Evolutionary conservation across 805 yeast species (phyloP).

Genomic region (Yamadazyma sp.): DNA sequence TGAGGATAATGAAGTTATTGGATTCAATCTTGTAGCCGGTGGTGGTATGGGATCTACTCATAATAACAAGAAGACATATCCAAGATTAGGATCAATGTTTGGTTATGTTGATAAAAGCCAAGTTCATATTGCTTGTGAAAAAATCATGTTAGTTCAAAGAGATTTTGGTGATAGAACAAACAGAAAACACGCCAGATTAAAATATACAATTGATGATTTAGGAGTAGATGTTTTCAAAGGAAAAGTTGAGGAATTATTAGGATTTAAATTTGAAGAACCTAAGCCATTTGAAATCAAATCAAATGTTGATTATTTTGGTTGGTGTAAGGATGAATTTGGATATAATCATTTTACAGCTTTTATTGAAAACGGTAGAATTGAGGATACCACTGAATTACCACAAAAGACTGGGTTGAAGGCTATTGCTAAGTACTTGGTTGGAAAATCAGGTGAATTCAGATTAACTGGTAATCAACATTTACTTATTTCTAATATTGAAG

Average conservation of each 20-base stretch:
- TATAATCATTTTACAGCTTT: constrained; percentile 88
- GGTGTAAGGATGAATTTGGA: constrained; percentile 85
- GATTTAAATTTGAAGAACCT: constrained; percentile 67
- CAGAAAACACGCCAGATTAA: constrained; percentile 96
- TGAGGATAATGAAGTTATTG: constrained; percentile 61
- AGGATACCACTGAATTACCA: constrained; percentile 84
- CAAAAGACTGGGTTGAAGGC: constrained; percentile 83
- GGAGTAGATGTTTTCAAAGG: constrained; percentile 80
- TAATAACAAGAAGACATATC: constrained; percentile 94
- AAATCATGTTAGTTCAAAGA: constrained; percentile 90
- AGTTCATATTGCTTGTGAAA: constrained; percentile 78
- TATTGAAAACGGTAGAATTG: constrained; percentile 95
- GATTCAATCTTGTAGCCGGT: constrained; percentile 88
- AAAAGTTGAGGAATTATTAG: constrained; percentile 82
- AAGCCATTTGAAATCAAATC: constrained; percentile 75
- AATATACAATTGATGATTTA: constrained; percentile 93
- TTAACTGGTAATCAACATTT: constrained; percentile 96
- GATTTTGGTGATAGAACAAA: constrained; percentile 93
- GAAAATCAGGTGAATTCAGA: constrained; percentile 78
- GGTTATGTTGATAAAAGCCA: constrained; percentile 73
- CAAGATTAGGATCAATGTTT: constrained; percentile 85
- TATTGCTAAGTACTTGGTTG: constrained; percentile 68
- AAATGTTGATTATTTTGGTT: constrained; percentile 89
- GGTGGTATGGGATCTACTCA: constrained; percentile 99
- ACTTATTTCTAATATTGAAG: constrained; percentile 67